Conservation (phyloP, 169 alveolate species). For the Plasmodium relictum region DNA sequence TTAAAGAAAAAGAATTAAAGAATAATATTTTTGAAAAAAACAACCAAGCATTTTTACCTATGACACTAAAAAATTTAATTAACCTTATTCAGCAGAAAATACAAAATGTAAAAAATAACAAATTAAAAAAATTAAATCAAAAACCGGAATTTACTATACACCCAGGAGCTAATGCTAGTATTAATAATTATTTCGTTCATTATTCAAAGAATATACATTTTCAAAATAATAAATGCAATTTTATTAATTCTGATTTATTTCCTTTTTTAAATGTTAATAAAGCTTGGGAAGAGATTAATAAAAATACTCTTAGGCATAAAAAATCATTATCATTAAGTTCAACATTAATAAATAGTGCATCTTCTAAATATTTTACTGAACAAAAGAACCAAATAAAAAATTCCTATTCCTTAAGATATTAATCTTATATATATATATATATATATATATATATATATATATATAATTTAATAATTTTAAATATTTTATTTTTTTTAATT, state of each 20-base stretch:
- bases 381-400: constrained; percentile 27
- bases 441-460: background rate
- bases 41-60: constrained; percentile 1
- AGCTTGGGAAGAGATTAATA: constrained; percentile 87
- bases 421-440: background rate
- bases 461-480: background rate
- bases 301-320: constrained; percentile 43
- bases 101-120: constrained; percentile 81
- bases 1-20: constrained; percentile 81
- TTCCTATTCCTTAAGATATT: constrained; percentile 34
- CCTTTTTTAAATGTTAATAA: constrained; percentile 81
- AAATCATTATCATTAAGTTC: constrained; percentile 50
- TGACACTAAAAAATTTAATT: constrained; percentile 81
- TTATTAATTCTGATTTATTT: constrained; percentile 43
- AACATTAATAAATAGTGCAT: constrained; percentile 43
- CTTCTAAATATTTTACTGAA: constrained; percentile 31
- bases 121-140: constrained; percentile 86
- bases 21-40: constrained; percentile 78
- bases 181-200: constrained; percentile 83
- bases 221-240: constrained; percentile 49
- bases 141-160: constrained; percentile 87
- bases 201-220: constrained; percentile 80
- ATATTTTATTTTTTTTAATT: background rate
- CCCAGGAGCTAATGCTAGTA: constrained; percentile 87
- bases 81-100: constrained; percentile 83